Conservation (phyloP, 2,329 filamentous ascomycete species). For the Colletotrichum acutatum region DNA sequence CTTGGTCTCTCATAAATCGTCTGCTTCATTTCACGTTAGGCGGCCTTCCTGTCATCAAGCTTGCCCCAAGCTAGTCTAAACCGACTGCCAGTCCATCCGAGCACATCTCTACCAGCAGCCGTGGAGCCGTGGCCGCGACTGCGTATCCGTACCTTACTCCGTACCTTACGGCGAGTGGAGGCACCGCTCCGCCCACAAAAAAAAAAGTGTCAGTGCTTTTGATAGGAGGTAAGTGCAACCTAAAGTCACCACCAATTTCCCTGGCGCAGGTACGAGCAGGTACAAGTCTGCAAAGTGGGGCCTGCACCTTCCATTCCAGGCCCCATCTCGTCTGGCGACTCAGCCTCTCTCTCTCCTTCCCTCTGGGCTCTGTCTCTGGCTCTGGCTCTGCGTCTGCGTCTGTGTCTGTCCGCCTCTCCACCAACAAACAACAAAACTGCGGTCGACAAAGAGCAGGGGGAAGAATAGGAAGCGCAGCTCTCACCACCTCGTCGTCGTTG, state of each 20-base stretch:
- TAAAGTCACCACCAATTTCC: conserved; percentile 32
- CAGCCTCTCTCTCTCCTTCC: conserved; percentile 32
- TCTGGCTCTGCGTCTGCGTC: not conserved
- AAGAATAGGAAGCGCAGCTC: conserved; percentile 9
- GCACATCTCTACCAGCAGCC: conserved; percentile 4
- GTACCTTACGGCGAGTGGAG: too few species aligned
- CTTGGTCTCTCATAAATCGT: not conserved
- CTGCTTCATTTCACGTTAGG: conserved; percentile 7
- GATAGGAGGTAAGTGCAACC: conserved; percentile 34
- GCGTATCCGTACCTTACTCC: too few species aligned
- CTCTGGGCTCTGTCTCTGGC: not conserved
- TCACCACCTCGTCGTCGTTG: conserved; percentile 8
- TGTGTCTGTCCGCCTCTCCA: conserved; percentile 15
- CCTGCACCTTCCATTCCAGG: conserved; percentile 29
- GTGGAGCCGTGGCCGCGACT: conserved; percentile 1
- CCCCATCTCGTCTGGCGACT: conserved; percentile 29
- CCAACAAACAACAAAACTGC: conserved; percentile 33
- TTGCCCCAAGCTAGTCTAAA: conserved; percentile 5
- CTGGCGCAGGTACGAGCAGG: conserved; percentile 29
- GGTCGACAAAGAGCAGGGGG: conserved; percentile 26
- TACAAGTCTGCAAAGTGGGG: conserved; percentile 21
- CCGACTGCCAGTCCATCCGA: conserved; percentile 15
- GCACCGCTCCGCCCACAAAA: not conserved
- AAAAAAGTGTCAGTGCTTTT: conserved; percentile 28
- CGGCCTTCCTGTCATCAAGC: not conserved